Percentiles rank a stretch among this genome's conserved stretches.
Conservation (phyloP, 208 protist genomes). For the Crithidia expoeki region DNA sequence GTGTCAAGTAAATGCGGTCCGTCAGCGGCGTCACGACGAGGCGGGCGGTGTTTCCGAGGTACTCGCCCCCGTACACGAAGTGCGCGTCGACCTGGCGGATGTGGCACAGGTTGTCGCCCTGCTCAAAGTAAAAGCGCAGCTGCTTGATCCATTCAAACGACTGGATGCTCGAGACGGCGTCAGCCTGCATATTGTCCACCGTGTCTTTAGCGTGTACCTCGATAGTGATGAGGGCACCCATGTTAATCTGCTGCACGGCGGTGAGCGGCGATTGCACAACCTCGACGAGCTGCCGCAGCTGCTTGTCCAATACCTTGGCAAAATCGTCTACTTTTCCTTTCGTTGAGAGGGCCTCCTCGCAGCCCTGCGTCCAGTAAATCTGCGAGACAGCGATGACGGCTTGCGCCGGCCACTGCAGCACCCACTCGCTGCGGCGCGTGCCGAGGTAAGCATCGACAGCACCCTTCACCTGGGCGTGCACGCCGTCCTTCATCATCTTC, state of each 20-base stretch:
- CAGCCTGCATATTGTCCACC: constrained; percentile 75
- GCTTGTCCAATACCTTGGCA: constrained; percentile 67
- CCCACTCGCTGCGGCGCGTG: constrained; percentile 83
- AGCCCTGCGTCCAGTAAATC: constrained; percentile 95
- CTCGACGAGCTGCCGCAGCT: constrained; percentile 91
- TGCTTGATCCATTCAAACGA: constrained; percentile 98
- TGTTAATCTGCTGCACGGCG: constrained; percentile 88
- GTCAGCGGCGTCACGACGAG: constrained; percentile 97
- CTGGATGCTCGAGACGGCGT: constrained; percentile 55
- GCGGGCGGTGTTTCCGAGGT: constrained; percentile 96
- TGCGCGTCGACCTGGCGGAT: constrained; percentile 94
- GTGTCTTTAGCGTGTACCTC: constrained; percentile 98
- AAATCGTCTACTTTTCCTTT: constrained; percentile 70
- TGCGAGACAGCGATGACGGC: constrained; percentile 92
- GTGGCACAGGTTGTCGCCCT: constrained; percentile 75
- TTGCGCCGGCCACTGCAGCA: constrained; percentile 92
- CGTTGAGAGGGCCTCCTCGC: constrained; percentile 85
- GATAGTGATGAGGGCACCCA: constrained; percentile 97
- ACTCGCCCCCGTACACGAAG: constrained; percentile 97
- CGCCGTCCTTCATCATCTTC: constrained; percentile 91
- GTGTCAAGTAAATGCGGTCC: constrained; percentile 97
- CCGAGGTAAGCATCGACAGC: constrained; percentile 69
- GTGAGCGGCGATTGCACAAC: constrained; percentile 92
- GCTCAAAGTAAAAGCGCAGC: constrained; percentile 97
- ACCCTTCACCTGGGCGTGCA: constrained; percentile 79